Evolutionary conservation across 371 early-diverging fungal species (phyloP), one percentile per base, ranked within the genome.

Genomic region (Mortierella sp.): DNA sequence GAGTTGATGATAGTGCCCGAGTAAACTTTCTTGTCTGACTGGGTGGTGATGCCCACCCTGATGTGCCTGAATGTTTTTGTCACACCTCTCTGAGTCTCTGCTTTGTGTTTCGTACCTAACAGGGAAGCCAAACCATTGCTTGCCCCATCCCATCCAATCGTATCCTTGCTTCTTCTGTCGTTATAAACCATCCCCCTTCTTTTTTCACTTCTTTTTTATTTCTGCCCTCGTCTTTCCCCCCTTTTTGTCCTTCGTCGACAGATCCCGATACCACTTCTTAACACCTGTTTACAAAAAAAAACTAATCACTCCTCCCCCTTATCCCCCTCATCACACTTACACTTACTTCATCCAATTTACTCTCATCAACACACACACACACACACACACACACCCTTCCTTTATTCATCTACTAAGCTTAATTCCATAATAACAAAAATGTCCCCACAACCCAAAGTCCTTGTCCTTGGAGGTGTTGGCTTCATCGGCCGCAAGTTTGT

Each of bases 401-500:
- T 44, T 78, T 70, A 31, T 40, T 31, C 63, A 61, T 14, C 26
- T 65, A 37, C 31, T n/a, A 11, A 41, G 55, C 45, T 14, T 66
- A 69, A 50, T 41, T 26, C 14, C 58, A 7, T 41, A 29, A 47
- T 22, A 68, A 34, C 34, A 50, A 50, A 24, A 11, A 80, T 82
- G 83, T 66, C 83, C 13, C 83, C 83, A 64, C 71, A 77, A 63
- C 87, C 87, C 58, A 74, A 79, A 40, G 92, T 94, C 11, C 90
- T 95, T 22, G 87, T 95, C 64, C 89, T 94, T 47, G 97, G 97
- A 66, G 97, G 96, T 29, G 93, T 92, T 65, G 96, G 96, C 58
- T 96, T 96, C 86, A 91, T 96, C 71, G 97, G 97, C 52, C 92
- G 96, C 73, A 91, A 94, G 82, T 89, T 97, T 67, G 92, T 96